phyloP scores from a whole-genome alignment of 345 rosid genomes.

The Eucalyptus polyanthemos region DNA sequence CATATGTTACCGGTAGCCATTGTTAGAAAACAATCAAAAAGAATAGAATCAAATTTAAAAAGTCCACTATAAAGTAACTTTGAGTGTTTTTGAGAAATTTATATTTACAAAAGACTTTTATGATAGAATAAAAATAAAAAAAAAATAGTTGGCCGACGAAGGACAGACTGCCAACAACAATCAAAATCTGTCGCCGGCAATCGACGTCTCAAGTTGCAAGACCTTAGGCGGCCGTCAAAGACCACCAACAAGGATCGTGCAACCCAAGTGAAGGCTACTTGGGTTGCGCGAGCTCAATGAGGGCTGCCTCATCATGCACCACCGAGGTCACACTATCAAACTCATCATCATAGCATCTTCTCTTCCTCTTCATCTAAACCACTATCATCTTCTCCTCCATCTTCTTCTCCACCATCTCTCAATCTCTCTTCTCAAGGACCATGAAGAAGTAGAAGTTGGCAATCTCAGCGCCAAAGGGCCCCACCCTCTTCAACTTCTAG shows the following conservation, averaged over 20 bases:
- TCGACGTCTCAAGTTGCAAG: too few species aligned
- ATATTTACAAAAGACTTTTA: too few species aligned
- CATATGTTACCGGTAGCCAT: accelerated
- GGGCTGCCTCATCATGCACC: too few species aligned
- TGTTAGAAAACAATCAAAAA: too few species aligned
- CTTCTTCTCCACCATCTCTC: not conserved
- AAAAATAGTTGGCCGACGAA: too few species aligned
- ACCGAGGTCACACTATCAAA: too few species aligned
- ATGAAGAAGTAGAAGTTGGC: slow-evolving; percentile 20
- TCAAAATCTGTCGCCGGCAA: accelerated
- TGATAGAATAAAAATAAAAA: too few species aligned
- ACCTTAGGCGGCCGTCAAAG: accelerated
- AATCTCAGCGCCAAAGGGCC: not conserved
- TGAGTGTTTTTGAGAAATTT: too few species aligned
- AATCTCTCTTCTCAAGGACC: not conserved
- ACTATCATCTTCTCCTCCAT: not conserved
- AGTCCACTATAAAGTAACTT: too few species aligned
- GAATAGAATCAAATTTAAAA: not conserved
- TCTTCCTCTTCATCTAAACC: too few species aligned
- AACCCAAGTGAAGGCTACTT: accelerated
- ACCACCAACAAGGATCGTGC: accelerated
- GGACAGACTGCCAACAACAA: accelerated
- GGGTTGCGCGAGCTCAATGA: accelerated
- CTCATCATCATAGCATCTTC: too few species aligned
- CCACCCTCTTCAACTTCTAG: slow-evolving; percentile 26